A percentile compares a stretch with the other conserved stretches of the same genome.
Evolutionary conservation across 495 filamentous ascomycete species (phyloP).

Genomic region (Penicillium pulvis): DNA sequence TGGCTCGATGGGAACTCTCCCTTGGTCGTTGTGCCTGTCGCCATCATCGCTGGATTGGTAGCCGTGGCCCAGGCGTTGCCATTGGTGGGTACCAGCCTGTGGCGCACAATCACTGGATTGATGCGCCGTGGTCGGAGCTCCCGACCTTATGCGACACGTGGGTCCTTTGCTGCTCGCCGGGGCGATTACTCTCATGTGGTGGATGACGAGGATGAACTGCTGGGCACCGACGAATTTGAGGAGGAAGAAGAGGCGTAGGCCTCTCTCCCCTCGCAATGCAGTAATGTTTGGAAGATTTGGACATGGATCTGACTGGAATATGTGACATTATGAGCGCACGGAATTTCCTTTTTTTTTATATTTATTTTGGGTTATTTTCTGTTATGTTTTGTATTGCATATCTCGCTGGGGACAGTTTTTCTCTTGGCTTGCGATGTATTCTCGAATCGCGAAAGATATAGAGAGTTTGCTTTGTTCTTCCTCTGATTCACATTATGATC

Average conservation of each 20-base stretch:
- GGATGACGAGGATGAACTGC: conserved; percentile 88
- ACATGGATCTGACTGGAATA: conserved; percentile 16
- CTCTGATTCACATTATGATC: background rate
- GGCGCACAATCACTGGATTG: conserved; percentile 59
- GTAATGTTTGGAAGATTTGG: conserved; percentile 1
- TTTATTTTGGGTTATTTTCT: conserved; percentile 9
- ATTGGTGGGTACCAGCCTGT: conserved; percentile 64
- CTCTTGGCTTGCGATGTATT: conserved; percentile 1
- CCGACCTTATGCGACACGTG: conserved; percentile 77
- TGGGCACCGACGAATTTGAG: conserved; percentile 89
- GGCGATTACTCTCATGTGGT: conserved; percentile 86
- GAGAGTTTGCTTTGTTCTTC: conserved; percentile 8
- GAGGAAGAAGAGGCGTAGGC: conserved; percentile 81
- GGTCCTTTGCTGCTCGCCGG: conserved; percentile 79
- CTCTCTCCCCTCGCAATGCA: background rate
- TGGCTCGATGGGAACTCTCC: conserved; percentile 66
- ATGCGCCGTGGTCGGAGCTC: conserved; percentile 41
- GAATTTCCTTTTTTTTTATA: conserved; percentile 16
- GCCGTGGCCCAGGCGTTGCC: conserved; percentile 77
- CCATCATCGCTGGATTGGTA: conserved; percentile 73
- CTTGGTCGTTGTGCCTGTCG: conserved; percentile 76
- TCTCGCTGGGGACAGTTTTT: conserved; percentile 8
- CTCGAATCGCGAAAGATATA: conserved; percentile 10
- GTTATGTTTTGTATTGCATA: conserved; percentile 12
- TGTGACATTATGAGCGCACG: conserved; percentile 33